A percentile compares a stretch with the other conserved stretches of the same genome.
phyloP scores from a whole-genome alignment of 2,329 filamentous ascomycete genomes.

The Aspergillus quadrilineatus region DNA sequence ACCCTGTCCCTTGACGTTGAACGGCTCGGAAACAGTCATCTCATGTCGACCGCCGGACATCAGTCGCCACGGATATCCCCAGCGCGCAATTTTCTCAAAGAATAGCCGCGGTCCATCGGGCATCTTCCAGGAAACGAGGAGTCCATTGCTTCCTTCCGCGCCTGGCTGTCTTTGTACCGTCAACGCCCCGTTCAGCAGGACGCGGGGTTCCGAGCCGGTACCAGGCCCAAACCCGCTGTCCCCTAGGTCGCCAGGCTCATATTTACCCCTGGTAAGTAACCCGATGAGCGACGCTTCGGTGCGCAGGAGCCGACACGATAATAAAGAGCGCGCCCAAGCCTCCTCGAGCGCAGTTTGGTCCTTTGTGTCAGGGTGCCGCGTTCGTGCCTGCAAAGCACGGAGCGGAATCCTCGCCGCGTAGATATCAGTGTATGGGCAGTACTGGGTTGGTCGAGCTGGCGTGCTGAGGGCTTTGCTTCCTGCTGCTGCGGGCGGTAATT shows the following conservation, averaged over 20 bases:
- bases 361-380: not conserved
- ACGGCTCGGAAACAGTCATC: constrained; percentile 27
- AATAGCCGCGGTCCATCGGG: constrained; percentile 20
- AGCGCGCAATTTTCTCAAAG: constrained; percentile 27
- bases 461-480: not conserved
- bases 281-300: not conserved
- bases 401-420: not conserved
- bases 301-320: not conserved
- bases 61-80: constrained; percentile 31
- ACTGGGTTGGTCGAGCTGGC: not conserved
- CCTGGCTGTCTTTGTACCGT: not conserved
- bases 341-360: not conserved
- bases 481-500: not conserved
- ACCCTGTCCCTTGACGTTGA: constrained; percentile 5
- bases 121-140: constrained; percentile 10
- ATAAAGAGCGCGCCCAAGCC: not conserved
- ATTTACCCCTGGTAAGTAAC: not conserved
- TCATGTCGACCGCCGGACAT: constrained; percentile 27
- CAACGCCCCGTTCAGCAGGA: not conserved
- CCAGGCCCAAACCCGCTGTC: not conserved
- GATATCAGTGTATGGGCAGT: not conserved
- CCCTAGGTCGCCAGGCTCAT: not conserved
- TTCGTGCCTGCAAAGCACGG: not conserved
- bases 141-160: not conserved
- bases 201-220: not conserved